Evolutionary conservation across 129 eudicot species (phyloP).

Genomic region (Pittosporum tobira): DNA sequence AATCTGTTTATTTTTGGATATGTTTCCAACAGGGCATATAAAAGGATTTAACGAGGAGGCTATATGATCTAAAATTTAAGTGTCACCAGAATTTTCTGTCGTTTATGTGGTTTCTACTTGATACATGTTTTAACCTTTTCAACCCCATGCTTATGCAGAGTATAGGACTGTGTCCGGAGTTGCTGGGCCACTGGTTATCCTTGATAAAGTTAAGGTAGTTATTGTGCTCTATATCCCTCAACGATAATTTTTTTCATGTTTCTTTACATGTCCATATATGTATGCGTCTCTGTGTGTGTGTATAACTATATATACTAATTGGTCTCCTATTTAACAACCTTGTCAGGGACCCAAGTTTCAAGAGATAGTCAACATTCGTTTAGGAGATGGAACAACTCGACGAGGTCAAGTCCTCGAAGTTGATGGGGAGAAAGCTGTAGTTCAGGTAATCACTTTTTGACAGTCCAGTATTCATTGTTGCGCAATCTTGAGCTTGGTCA

Average conservation of each 20-base stretch:
- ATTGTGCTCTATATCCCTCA: constrained; percentile 7
- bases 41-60: neutral
- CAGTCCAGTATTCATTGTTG: neutral
- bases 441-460: constrained; percentile 49
- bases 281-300: constrained; percentile 7
- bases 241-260: neutral
- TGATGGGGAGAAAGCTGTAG: constrained; percentile 99
- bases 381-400: constrained; percentile 95
- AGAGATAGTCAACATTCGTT: constrained; percentile 92
- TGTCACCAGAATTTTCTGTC: neutral
- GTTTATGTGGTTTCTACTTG: neutral
- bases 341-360: constrained; percentile 94
- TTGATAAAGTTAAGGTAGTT: constrained; percentile 92
- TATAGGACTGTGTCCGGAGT: constrained; percentile 97
- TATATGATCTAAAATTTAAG: neutral
- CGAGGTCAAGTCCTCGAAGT: constrained; percentile 99
- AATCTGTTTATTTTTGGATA: neutral
- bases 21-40: neutral
- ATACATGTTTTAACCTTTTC: neutral
- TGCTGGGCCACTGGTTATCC: constrained; percentile 99
- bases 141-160: constrained; percentile 35
- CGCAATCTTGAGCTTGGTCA: neutral
- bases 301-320: neutral
- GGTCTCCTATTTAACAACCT: neutral
- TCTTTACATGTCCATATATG: constrained; percentile 4